A percentile compares a stretch with the other conserved stretches of the same genome.
phyloP scores from a whole-genome alignment of 1,139 yeast genomes.

The Geotrichum europaeum region DNA sequence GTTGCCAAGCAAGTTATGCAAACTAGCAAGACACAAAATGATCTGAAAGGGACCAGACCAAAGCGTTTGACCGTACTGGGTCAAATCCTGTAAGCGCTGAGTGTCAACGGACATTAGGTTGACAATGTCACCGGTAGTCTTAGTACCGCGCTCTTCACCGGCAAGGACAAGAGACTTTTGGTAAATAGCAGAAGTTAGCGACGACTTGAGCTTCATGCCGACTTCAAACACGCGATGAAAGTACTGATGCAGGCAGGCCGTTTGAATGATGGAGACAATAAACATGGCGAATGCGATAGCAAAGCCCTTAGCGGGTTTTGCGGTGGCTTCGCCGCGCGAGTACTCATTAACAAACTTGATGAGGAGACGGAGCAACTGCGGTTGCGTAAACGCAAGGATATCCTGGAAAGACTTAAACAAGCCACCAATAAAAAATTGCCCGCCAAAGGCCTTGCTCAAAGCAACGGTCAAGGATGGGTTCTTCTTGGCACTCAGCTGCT shows the following conservation, averaged over 20 bases:
- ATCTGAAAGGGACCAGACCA: constrained; percentile 99
- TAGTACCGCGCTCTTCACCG: constrained; percentile 71
- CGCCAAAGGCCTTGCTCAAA: constrained; percentile 63
- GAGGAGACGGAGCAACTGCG: constrained; percentile 69
- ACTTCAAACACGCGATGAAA: constrained; percentile 82
- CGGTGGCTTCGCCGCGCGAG: constrained; percentile 33
- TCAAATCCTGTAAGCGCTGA: constrained; percentile 84
- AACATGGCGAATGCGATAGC: constrained; percentile 84
- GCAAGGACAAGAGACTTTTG: constrained; percentile 75
- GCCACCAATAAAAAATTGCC: constrained; percentile 63
- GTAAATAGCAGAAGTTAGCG: constrained; percentile 69
- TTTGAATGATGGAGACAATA: constrained; percentile 71
- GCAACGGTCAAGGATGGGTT: constrained; percentile 66
- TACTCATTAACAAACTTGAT: constrained; percentile 82
- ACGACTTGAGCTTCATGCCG: constrained; percentile 84
- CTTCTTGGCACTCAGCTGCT: constrained; percentile 38
- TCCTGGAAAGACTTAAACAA: constrained; percentile 77
- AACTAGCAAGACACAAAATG: constrained; percentile 64
- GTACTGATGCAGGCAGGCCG: constrained; percentile 84
- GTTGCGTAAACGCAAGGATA: constrained; percentile 77
- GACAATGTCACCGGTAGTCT: constrained; percentile 95
- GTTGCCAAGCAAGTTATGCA: constrained; percentile 72
- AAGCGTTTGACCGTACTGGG: constrained; percentile 77
- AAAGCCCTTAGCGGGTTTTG: constrained; percentile 63
- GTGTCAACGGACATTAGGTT: constrained; percentile 96